These are phyloP conservation scores for Noccaea caerulescens DNA, from an alignment of 345 rosid species.

Conservation along the genomic window DNA sequence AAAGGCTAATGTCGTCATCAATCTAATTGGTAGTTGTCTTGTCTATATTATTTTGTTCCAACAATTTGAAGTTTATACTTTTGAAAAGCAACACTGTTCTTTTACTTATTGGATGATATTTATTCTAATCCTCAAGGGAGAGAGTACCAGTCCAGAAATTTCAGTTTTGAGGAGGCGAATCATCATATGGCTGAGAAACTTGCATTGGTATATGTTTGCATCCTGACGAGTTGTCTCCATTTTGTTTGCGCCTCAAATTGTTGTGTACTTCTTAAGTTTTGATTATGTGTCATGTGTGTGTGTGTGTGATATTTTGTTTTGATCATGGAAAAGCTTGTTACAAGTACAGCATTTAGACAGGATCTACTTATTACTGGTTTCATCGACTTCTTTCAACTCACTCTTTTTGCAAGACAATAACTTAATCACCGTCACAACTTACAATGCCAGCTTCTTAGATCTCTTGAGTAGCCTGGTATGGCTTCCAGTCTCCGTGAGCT, in stretches of 20 bases:
- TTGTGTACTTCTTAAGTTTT: too few relatives aligned
- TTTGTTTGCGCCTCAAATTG: constrained; percentile 11
- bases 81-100: neutral
- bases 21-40: constrained; percentile 74
- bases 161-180: constrained; percentile 92
- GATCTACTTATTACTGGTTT: too few relatives aligned
- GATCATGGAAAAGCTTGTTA: neutral
- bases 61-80: neutral
- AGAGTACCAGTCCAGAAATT: constrained; percentile 92
- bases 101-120: constrained; percentile 12
- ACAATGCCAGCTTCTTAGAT: too few relatives aligned
- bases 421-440: too few relatives aligned
- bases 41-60: constrained; percentile 2
- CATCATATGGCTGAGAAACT: constrained; percentile 82
- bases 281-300: neutral
- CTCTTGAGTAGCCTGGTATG: too few relatives aligned
- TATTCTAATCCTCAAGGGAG: constrained; percentile 61
- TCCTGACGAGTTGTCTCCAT: neutral
- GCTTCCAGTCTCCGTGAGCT: too few relatives aligned
- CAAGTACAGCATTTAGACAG: neutral
- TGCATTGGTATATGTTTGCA: constrained; percentile 63
- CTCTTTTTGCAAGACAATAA: too few relatives aligned
- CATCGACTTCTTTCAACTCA: too few relatives aligned
- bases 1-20: constrained; percentile 96
- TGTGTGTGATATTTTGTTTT: neutral